phyloP scores from a whole-genome alignment of 352 stramenopile genomes.

The Globisporangium paddicum region DNA sequence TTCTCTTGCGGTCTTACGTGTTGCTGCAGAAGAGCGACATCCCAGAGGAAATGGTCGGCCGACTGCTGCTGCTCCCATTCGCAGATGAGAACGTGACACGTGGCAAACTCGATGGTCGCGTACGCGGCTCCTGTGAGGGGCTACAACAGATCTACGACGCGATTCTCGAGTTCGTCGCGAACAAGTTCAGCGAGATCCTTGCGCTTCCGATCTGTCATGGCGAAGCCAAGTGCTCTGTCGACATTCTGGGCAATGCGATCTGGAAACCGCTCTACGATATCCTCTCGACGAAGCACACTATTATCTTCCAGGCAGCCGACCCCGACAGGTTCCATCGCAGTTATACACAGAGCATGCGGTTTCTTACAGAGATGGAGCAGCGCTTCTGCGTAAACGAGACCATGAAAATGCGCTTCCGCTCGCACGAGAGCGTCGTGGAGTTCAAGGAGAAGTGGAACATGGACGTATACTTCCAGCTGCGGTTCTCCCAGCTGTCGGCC shows the following conservation, averaged over 20 bases:
- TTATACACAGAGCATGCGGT: slow-evolving; percentile 74
- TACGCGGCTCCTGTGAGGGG: slow-evolving; percentile 73
- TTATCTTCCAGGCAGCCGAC: slow-evolving; percentile 82
- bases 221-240: slow-evolving; percentile 57
- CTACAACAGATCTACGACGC: slow-evolving; percentile 66
- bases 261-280: slow-evolving; percentile 75
- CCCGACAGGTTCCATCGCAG: slow-evolving; percentile 77
- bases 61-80: slow-evolving; percentile 73
- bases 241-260: slow-evolving; percentile 77
- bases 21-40: slow-evolving; percentile 70
- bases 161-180: slow-evolving; percentile 67
- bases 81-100: slow-evolving; percentile 74
- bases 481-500: slow-evolving; percentile 45
- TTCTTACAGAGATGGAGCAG: slow-evolving; percentile 50
- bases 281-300: slow-evolving; percentile 60
- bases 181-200: slow-evolving; percentile 63
- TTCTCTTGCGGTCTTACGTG: slow-evolving; percentile 71
- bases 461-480: slow-evolving; percentile 85
- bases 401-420: slow-evolving; percentile 62
- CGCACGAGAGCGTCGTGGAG: slow-evolving; percentile 62
- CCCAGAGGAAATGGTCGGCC: slow-evolving; percentile 78
- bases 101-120: slow-evolving; percentile 63
- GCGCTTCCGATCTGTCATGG: slow-evolving; percentile 61
- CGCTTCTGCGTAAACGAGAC: slow-evolving; percentile 47
- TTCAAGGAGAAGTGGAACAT: slow-evolving; percentile 89